These are phyloP conservation scores for Diaporthe destruens DNA, from an alignment of 2,329 filamentous ascomycete species.

Conservation along the genomic window DNA sequence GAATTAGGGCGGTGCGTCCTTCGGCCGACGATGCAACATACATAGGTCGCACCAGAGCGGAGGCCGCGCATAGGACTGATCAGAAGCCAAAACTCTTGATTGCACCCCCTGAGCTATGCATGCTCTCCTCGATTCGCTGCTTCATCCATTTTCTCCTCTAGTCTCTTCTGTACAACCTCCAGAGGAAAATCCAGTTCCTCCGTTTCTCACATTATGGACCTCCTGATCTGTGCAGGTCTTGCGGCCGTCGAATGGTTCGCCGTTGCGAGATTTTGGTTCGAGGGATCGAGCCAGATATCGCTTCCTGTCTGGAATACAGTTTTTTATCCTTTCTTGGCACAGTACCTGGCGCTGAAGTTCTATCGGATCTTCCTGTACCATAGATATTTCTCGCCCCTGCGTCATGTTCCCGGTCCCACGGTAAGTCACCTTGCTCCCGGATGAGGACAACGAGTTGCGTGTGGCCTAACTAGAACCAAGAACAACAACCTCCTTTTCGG, in stretches of 20 bases:
- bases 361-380: constrained; percentile 32
- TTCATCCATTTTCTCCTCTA: not conserved
- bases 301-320: not conserved
- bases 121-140: not conserved
- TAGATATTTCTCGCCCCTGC: constrained; percentile 26
- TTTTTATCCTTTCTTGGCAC: constrained; percentile 6
- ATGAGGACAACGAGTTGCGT: not conserved
- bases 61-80: not conserved
- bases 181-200: not conserved
- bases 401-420: constrained; percentile 23
- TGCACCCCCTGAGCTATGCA: not conserved
- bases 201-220: not conserved
- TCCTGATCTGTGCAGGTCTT: not conserved
- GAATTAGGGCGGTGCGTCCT: not conserved
- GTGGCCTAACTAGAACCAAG: constrained; percentile 44
- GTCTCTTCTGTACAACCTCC: not conserved
- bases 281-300: not conserved
- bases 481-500: constrained; percentile 56
- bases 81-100: not conserved
- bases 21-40: not conserved
- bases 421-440: not conserved
- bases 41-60: not conserved
- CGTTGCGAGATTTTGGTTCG: not conserved
- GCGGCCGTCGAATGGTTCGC: not conserved
- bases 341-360: constrained; percentile 24